Evolutionary conservation across 106 monocot species (phyloP).

Genomic region (Cymbidium sinense): DNA sequence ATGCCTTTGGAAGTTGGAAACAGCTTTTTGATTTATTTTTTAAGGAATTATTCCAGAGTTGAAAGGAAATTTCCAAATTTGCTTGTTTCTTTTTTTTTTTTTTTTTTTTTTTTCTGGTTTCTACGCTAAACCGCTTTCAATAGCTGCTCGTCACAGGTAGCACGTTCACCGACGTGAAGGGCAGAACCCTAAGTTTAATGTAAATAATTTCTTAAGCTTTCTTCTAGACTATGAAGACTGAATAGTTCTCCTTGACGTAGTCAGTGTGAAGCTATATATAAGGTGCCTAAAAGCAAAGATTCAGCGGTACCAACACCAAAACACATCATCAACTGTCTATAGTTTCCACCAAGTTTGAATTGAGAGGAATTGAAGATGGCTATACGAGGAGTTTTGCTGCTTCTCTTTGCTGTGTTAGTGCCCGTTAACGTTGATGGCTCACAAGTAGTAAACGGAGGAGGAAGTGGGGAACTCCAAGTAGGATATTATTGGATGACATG

Average conservation of each 20-base stretch:
- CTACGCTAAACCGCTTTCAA: neutral
- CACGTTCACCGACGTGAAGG: neutral
- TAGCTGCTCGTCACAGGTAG: neutral
- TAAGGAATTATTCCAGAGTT: too few relatives aligned
- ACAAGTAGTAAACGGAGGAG: neutral
- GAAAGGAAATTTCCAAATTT: too few relatives aligned
- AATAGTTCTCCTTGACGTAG: too few relatives aligned
- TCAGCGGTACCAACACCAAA: too few relatives aligned
- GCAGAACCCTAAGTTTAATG: neutral
- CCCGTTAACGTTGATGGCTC: neutral
- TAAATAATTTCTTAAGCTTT: neutral
- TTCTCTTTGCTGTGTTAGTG: neutral
- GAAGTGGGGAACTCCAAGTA: neutral
- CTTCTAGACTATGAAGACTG: neutral
- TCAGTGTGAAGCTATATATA: neutral
- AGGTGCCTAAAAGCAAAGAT: neutral
- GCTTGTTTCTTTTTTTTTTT: too few relatives aligned
- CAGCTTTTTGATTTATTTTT: too few relatives aligned
- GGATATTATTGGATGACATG: conserved; percentile 31
- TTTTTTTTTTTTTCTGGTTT: too few relatives aligned
- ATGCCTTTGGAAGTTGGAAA: too few relatives aligned
- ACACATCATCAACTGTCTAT: too few relatives aligned
- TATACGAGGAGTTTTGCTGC: neutral
- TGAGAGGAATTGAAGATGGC: neutral
- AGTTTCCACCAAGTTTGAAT: neutral